A percentile compares a stretch with the other conserved stretches of the same genome.
These are phyloP conservation scores for Xenoacremonium recifei DNA, from an alignment of 2,329 filamentous ascomycete species.

Conservation along the genomic window DNA sequence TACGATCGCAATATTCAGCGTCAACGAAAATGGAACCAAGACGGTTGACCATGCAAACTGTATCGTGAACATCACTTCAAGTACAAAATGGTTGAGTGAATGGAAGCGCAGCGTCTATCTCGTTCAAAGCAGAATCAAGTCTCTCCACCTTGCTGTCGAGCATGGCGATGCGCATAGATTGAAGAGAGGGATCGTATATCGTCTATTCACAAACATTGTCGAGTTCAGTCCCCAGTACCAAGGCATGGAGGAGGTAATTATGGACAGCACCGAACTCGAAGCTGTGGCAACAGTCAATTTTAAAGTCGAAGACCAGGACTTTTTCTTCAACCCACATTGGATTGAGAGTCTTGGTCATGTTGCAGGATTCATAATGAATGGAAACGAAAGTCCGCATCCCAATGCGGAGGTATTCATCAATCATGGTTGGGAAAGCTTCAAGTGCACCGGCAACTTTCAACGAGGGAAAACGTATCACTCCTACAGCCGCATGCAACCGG, in stretches of 20 bases:
- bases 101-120: constrained; percentile 44
- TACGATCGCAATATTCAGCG: constrained; percentile 19
- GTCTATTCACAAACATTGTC: constrained; percentile 56
- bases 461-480: constrained; percentile 47
- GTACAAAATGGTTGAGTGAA: constrained; percentile 10
- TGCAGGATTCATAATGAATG: constrained; percentile 61
- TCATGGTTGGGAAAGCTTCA: constrained; percentile 57
- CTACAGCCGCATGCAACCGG: constrained; percentile 58
- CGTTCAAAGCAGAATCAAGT: constrained; percentile 61
- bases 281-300: constrained; percentile 48
- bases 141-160: constrained; percentile 38
- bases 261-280: constrained; percentile 30
- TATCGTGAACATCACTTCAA: constrained; percentile 4
- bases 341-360: constrained; percentile 60
- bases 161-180: constrained; percentile 19
- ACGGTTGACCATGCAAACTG: constrained; percentile 15
- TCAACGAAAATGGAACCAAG: constrained; percentile 13
- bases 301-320: constrained; percentile 42
- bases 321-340: constrained; percentile 57
- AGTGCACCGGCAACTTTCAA: constrained; percentile 34
- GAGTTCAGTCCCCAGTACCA: constrained; percentile 54
- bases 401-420: constrained; percentile 61
- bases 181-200: constrained; percentile 51
- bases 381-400: constrained; percentile 42
- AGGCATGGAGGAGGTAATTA: constrained; percentile 59